These are phyloP conservation scores for Penicillium sp. DNA, from an alignment of 2,329 filamentous ascomycete genomes.

Conservation along the genomic window DNA sequence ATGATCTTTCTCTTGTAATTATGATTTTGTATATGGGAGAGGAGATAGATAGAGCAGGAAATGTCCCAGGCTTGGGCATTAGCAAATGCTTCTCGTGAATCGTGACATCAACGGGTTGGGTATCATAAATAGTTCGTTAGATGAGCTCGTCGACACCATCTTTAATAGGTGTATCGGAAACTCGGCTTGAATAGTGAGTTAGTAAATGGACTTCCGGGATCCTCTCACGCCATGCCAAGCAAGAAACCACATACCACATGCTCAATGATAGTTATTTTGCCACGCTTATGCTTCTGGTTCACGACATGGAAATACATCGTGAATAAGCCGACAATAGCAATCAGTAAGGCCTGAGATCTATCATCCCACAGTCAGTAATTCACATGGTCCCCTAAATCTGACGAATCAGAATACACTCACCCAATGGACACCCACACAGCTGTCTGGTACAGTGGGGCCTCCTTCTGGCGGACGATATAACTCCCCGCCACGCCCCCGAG, in stretches of 20 bases:
- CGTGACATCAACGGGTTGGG: neutral
- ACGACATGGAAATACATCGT: conserved; percentile 55
- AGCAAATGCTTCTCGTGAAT: neutral
- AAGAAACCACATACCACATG: conserved; percentile 34
- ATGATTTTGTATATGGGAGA: neutral
- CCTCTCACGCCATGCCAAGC: neutral
- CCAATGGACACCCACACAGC: conserved; percentile 69
- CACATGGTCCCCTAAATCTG: neutral
- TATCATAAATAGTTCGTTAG: neutral
- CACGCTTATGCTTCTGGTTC: conserved; percentile 51
- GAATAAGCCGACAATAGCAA: conserved; percentile 55
- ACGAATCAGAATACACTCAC: conserved; percentile 18
- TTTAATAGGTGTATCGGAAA: conserved; percentile 40
- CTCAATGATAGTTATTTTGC: conserved; percentile 54
- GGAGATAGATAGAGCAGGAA: neutral
- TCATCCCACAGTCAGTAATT: neutral
- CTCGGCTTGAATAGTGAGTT: conserved; percentile 21
- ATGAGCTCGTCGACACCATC: neutral
- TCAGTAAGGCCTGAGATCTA: conserved; percentile 61
- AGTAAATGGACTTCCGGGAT: neutral
- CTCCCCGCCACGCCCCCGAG: conserved; percentile 66
- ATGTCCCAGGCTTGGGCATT: neutral
- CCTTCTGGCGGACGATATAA: conserved; percentile 63
- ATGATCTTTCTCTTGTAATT: neutral
- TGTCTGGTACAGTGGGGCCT: conserved; percentile 65